These are phyloP conservation scores for Phoma sp. DNA, from an alignment of 2,329 filamentous ascomycete genomes.

Conservation along the genomic window DNA sequence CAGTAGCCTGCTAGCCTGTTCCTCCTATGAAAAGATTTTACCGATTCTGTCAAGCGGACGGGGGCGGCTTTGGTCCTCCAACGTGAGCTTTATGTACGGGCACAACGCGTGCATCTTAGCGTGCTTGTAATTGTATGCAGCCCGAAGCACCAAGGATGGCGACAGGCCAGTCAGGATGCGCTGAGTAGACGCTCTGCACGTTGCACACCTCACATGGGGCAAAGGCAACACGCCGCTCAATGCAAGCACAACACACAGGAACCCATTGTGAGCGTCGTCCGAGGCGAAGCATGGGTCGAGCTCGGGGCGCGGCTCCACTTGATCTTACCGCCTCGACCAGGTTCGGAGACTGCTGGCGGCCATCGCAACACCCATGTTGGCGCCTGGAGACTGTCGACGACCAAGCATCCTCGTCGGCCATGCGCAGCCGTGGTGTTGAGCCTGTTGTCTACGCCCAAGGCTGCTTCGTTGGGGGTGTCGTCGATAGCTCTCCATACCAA, in stretches of 20 bases:
- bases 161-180: slow-evolving; percentile 17
- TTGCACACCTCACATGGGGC: slow-evolving; percentile 18
- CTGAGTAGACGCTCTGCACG: slow-evolving; percentile 15
- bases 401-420: slow-evolving; percentile 11
- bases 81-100: slow-evolving; percentile 37
- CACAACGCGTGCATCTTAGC: slow-evolving; percentile 28
- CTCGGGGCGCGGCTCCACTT: slow-evolving; percentile 15
- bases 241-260: slow-evolving; percentile 19
- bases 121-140: slow-evolving; percentile 25
- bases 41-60: slow-evolving; percentile 29
- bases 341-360: background rate
- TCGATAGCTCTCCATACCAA: background rate
- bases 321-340: slow-evolving; percentile 17
- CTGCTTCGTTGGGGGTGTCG: background rate
- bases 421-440: slow-evolving; percentile 8
- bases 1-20: slow-evolving; percentile 32
- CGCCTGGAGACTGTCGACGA: slow-evolving; percentile 2
- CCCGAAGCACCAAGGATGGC: slow-evolving; percentile 18
- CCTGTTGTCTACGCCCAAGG: background rate
- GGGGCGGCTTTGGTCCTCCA: slow-evolving; percentile 15
- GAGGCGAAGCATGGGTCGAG: slow-evolving; percentile 16
- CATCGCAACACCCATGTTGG: background rate
- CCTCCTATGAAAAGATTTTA: slow-evolving; percentile 24
- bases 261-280: slow-evolving; percentile 11
- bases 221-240: slow-evolving; percentile 15